Evolutionary conservation across 108 stramenopile genomes (phyloP), one percentile per base, ranked within the genome.

Genomic region (Fistulifera solaris): DNA sequence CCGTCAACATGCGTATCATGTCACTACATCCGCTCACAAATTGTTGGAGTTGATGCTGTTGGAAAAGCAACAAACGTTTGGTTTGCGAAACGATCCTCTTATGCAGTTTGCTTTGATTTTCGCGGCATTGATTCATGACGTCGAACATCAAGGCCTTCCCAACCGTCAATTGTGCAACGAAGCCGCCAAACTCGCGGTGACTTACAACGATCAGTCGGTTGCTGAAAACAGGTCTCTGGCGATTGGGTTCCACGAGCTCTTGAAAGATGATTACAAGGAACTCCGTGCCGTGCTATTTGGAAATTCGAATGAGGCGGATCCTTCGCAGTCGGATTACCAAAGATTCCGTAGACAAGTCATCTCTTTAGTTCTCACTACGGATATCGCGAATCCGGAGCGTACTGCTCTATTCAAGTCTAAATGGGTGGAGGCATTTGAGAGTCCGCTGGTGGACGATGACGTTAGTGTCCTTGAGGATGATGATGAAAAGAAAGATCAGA

Each of bases 191-290:
- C 54, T 78, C 27, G 77, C 77, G 8, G 48, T 78, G 16, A 27
- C 70, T 38, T 78, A 78, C 59, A 78, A 78, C 56, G 77, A 78
- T 57, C 77, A 78, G 60, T 60, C 58, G 40, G 68, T 78, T 43
- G 70, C 72, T 12, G 77, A 78, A 56, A 72, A 78, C 38, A 27
- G 69, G 38, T 65, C 62, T 1, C 58, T 78, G 44, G 16, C 16
- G 19, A 59, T 77, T 40, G 71, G 67, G 12, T 77, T 77, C 62
- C 35, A 57, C 2, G 50, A 58, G 50, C 56, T 77, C 45, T 58
- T 65, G 59, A 17, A 51, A 27, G 40, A 61, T 35, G 57, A 67
- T 15, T 77, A 62, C 41, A 50, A 47, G 13, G 41, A 45, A 21
- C 50, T 86, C 27, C 63, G 80, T 16, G 52, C 52, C 1, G 67